These are phyloP conservation scores for Spiraea crenata DNA, from an alignment of 331 rosid species.

Conservation along the genomic window DNA sequence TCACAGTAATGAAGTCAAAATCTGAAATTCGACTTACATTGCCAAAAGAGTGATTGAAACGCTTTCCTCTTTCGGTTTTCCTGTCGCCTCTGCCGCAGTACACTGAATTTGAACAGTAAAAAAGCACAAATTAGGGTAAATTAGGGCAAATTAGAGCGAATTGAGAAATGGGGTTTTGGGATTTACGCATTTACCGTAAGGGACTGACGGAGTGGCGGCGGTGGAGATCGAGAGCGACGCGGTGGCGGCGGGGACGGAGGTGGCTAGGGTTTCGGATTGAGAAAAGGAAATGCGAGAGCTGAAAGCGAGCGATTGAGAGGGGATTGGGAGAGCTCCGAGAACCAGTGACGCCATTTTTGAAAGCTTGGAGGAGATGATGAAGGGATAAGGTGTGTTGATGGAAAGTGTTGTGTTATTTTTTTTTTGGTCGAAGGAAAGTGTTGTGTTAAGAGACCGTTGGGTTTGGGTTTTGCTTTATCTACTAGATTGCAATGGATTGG, in stretches of 20 bases:
- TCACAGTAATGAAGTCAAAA: background rate
- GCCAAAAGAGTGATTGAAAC: constrained; percentile 66
- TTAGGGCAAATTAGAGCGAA: background rate
- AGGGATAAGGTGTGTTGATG: constrained; percentile 39
- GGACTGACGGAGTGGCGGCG: constrained; percentile 33
- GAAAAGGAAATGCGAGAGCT: constrained; percentile 53
- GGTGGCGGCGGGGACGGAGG: constrained; percentile 22
- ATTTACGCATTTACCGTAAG: constrained; percentile 37
- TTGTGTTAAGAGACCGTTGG: constrained; percentile 8
- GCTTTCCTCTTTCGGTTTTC: constrained; percentile 68
- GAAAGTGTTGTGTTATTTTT: no score
- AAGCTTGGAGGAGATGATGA: background rate
- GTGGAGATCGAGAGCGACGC: constrained; percentile 38
- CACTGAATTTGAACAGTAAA: constrained; percentile 27
- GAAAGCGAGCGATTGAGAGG: constrained; percentile 26
- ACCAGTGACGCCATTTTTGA: constrained; percentile 55
- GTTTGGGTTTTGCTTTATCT: background rate
- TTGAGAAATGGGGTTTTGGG: background rate
- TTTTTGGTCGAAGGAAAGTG: no score
- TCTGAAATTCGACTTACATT: constrained; percentile 32
- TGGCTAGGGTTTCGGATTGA: constrained; percentile 47
- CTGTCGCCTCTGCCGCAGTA: constrained; percentile 68
- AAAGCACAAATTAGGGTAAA: constrained; percentile 5
- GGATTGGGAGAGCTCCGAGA: constrained; percentile 42
- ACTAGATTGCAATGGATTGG: background rate